Percentiles rank a stretch among this genome's conserved stretches.
Conservation (phyloP, 306 rosid species). For the Sicyos edulis region DNA sequence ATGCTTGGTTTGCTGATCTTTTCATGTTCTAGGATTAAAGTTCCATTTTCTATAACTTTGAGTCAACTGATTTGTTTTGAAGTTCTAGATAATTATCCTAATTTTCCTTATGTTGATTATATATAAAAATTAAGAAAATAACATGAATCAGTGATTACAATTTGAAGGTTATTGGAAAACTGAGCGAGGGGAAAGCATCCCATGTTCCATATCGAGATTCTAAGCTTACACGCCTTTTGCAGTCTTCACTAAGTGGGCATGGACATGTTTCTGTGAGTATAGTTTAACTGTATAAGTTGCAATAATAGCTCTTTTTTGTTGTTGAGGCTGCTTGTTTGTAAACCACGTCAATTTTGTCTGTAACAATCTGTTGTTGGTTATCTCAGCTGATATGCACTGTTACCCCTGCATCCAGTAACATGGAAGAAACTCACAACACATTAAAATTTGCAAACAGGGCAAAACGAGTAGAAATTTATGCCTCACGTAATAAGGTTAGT, state of each 20-base stretch:
- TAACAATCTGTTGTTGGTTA: slow-evolving; percentile 17
- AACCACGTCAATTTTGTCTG: background rate
- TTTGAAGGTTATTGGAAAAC: slow-evolving; percentile 90
- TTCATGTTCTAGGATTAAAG: background rate
- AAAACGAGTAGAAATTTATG: slow-evolving; percentile 91
- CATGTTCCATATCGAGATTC: slow-evolving; percentile 99
- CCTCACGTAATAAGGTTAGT: slow-evolving; percentile 89
- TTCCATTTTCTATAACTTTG: background rate
- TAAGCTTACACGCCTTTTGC: slow-evolving; percentile 95
- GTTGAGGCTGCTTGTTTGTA: slow-evolving; percentile 1
- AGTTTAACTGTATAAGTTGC: background rate
- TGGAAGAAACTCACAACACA: slow-evolving; percentile 99
- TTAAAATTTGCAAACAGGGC: slow-evolving; percentile 99
- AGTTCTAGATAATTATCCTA: background rate
- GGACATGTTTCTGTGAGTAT: slow-evolving; percentile 97
- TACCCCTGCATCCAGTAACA: slow-evolving; percentile 96
- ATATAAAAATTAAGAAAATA: background rate
- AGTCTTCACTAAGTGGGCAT: slow-evolving; percentile 87
- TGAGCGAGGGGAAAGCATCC: slow-evolving; percentile 98
- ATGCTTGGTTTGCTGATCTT: background rate
- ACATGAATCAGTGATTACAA: slow-evolving; percentile 31
- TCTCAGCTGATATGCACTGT: slow-evolving; percentile 96
- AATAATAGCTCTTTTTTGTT: background rate
- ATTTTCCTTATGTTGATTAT: background rate
- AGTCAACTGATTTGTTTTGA: background rate